Conservation (phyloP, 2,329 filamentous ascomycete species). For the Mycosphaerella sp. region DNA sequence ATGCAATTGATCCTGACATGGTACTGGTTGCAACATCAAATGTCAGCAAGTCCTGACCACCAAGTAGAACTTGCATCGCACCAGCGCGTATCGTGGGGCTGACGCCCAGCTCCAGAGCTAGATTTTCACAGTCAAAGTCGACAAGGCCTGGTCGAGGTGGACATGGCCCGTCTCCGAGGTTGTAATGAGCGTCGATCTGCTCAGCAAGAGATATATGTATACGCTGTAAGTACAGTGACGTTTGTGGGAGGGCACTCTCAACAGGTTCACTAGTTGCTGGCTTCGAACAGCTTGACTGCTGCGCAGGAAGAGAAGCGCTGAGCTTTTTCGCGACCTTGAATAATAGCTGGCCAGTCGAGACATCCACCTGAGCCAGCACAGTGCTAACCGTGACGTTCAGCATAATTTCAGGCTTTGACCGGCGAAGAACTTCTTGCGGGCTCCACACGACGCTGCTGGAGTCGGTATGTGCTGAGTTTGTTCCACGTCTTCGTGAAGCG, state of each 20-base stretch:
- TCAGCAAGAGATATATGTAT: slow-evolving; percentile 4
- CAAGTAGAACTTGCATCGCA: slow-evolving; percentile 19
- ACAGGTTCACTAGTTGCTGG: neutral
- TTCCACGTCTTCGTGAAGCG: slow-evolving; percentile 12
- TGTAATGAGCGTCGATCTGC: neutral
- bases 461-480: slow-evolving; percentile 7
- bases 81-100: slow-evolving; percentile 11
- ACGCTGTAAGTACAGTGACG: slow-evolving; percentile 7
- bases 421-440: neutral
- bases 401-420: neutral
- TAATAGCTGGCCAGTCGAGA: slow-evolving; percentile 19
- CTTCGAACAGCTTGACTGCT: neutral
- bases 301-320: neutral
- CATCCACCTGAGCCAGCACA: slow-evolving; percentile 18
- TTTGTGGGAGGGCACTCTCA: neutral
- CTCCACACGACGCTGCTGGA: slow-evolving; percentile 4
- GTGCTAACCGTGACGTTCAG: slow-evolving; percentile 17
- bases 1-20: slow-evolving; percentile 15
- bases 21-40: slow-evolving; percentile 18
- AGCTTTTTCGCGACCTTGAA: slow-evolving; percentile 10
- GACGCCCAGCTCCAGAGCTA: neutral
- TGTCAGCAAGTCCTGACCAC: slow-evolving; percentile 22
- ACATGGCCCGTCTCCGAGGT: neutral
- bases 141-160: slow-evolving; percentile 1
- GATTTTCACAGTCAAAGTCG: slow-evolving; percentile 8